Evolutionary conservation across 1,139 yeast species (phyloP), one percentile per base, ranked within the genome.

Genomic region (Nakaseomyces bracarensis): DNA sequence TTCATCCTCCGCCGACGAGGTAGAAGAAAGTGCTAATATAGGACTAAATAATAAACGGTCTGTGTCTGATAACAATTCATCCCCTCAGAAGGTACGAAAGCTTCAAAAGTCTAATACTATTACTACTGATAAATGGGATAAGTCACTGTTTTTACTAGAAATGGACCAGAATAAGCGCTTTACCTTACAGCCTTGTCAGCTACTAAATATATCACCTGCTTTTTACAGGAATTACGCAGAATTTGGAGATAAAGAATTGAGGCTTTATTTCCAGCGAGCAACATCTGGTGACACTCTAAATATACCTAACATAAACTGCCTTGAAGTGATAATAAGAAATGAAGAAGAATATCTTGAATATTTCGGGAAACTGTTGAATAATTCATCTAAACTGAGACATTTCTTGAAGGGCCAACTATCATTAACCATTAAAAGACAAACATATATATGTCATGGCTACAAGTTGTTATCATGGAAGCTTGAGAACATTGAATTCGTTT

Each of bases 241-340:
- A 18, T 27, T 27, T 27, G 14, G 14, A 10, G 30, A 27, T 10
- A 27, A 27, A 13, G 30, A 27, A 27, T 14, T 27, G 7, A 27
- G 14, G 18, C 18, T 27, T 6, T 27, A 27, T 13, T 27, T 27
- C 10, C 30, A 27, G 10, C 13, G 2, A 27, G 18, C 3, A 7
- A 10, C 7, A 6, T 14, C 10, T 5, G 11, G 14, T 3, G 30
- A 27, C 3, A 7, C 30, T 14, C 14, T 16, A 31, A 5, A 28
- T 4, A 3, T 41, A 16, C 49, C 50, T 9, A 45, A 45, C 20
- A 46, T 42, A 10, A 50, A 50, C 38, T 50, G 53, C 33, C 33
- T 49, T 21, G 50, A 49, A 34, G 38, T 48, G 10, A 26, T 41
- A n/a, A 38, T 47, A 14, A 18, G 34, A 9, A 34, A 42, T 10